A percentile compares a stretch with the other conserved stretches of the same genome.
phyloP scores from a whole-genome alignment of 2,329 filamentous ascomycete genomes.

The Aureobasidium sp. region DNA sequence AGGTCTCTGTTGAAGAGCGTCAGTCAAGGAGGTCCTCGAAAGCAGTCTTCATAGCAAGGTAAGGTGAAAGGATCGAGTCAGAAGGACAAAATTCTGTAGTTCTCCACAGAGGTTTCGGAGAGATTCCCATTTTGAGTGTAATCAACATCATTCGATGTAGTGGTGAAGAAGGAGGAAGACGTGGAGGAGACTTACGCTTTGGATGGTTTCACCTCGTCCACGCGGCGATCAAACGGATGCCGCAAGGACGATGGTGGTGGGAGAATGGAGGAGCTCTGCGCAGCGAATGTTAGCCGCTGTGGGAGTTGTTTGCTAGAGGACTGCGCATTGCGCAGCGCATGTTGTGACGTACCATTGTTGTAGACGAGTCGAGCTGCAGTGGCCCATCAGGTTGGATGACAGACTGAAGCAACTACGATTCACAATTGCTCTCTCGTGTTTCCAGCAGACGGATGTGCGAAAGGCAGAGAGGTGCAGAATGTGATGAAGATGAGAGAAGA shows the following conservation, averaged over 20 bases:
- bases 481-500: not conserved
- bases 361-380: conserved; percentile 6
- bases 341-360: conserved; percentile 16
- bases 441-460: not conserved
- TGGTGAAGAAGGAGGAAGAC: conserved; percentile 25
- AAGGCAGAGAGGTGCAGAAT: not conserved
- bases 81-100: conserved; percentile 70
- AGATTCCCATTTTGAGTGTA: conserved; percentile 97
- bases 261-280: conserved; percentile 56
- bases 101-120: conserved; percentile 98
- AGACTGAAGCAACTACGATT: not conserved
- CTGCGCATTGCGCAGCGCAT: not conserved
- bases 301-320: not conserved
- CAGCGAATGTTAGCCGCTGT: conserved; percentile 3
- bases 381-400: conserved; percentile 16
- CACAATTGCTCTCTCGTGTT: not conserved
- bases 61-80: conserved; percentile 38
- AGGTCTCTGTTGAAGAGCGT: conserved; percentile 62
- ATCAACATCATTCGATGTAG: conserved; percentile 63
- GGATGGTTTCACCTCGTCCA: conserved; percentile 75
- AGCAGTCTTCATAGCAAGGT: conserved; percentile 22
- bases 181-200: conserved; percentile 57
- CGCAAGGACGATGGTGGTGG: conserved; percentile 41
- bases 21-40: conserved; percentile 16
- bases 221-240: conserved; percentile 70